Percentiles rank a stretch among this genome's conserved stretches.
These are phyloP conservation scores for Cystobasidium ongulense DNA, from an alignment of 768 basidiomycete genomes.

Conservation along the genomic window DNA sequence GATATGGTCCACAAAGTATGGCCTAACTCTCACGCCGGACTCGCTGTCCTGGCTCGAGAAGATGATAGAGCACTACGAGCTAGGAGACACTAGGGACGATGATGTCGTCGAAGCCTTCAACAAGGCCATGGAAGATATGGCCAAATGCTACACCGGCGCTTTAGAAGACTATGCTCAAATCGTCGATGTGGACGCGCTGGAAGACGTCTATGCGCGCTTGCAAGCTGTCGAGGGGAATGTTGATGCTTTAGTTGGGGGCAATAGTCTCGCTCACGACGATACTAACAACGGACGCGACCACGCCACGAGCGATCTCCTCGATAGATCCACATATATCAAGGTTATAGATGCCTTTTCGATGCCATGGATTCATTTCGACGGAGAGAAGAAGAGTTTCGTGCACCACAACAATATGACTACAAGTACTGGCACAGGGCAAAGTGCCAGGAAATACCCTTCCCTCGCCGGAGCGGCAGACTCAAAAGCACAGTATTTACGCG, in stretches of 20 bases:
- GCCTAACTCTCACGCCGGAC: constrained; percentile 10
- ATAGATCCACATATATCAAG: constrained; percentile 71
- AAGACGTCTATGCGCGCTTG: constrained; percentile 38
- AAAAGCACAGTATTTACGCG: constrained; percentile 66
- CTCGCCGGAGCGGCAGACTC: constrained; percentile 78
- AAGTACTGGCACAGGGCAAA: not conserved
- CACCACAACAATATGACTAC: constrained; percentile 50
- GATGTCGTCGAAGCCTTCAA: not conserved
- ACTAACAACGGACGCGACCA: not conserved
- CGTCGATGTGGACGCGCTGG: constrained; percentile 26
- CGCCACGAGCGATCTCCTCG: constrained; percentile 46
- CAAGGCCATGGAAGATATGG: constrained; percentile 27
- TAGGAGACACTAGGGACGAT: constrained; percentile 5
- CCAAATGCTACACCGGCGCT: not conserved
- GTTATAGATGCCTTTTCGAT: constrained; percentile 88
- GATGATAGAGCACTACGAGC: constrained; percentile 25
- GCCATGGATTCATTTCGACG: constrained; percentile 87
- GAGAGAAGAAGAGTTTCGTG: constrained; percentile 76
- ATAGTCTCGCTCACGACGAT: constrained; percentile 13
- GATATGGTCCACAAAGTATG: constrained; percentile 32
- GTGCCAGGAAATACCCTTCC: constrained; percentile 50
- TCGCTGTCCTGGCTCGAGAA: constrained; percentile 30
- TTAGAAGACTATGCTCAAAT: constrained; percentile 5
- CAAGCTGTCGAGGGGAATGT: constrained; percentile 25
- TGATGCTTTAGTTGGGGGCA: constrained; percentile 6